Base-by-base conservation (phyloP, 768 basidiomycete species). In the Mrakia frigida region DNA sequence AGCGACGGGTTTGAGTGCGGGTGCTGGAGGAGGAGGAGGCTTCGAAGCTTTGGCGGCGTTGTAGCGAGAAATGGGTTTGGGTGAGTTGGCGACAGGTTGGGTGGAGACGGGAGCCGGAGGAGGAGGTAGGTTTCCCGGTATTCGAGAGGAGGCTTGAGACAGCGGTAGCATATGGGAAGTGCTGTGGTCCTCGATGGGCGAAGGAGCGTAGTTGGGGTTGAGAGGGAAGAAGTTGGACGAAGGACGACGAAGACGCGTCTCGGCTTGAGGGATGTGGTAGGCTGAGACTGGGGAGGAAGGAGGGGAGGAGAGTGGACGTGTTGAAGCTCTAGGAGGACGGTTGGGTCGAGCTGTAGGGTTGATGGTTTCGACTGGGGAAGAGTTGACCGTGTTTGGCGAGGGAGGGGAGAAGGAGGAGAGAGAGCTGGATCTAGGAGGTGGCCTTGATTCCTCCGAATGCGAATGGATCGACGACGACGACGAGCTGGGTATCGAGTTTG, bases 61-160 rank as follows among this genome's bases (percentile, higher is more conserved):
- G 53, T 72, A 72, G 28, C 70, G 46, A n/a, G 70, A 72, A 23
- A 72, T 50, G 21, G 70, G 70, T 37, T 72, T 72, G 18, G 50
- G 50, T 3, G 53, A 41, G 70, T 28, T 72, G 52, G 70, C 53
- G 16, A 56, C 33, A 10, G 70, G 53, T 68, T 68, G 65, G 23
- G 39, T 39, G 10, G 35, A 35, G 65, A 68, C 31, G 6, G 65
- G 65, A 11, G 37, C 18, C 7, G 37, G 65, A 25, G 65, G 65
- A 16, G 39, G 65, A 39, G 35, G 65, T 6, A 68, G 65, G 37
- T 39, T n/a, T 18, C 37, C 25, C 9, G 65, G 43, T 2, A 39
- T 39, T 35, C 65, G 65, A 25, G 65, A 68, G 6, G 39, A 25
- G 9, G 11, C 35, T 6, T 37, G 65, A 7, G 61, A 33, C 7